These are phyloP conservation scores for Sclerotiophoma versabilis DNA, from an alignment of 2,329 filamentous ascomycete genomes.

Conservation along the genomic window DNA sequence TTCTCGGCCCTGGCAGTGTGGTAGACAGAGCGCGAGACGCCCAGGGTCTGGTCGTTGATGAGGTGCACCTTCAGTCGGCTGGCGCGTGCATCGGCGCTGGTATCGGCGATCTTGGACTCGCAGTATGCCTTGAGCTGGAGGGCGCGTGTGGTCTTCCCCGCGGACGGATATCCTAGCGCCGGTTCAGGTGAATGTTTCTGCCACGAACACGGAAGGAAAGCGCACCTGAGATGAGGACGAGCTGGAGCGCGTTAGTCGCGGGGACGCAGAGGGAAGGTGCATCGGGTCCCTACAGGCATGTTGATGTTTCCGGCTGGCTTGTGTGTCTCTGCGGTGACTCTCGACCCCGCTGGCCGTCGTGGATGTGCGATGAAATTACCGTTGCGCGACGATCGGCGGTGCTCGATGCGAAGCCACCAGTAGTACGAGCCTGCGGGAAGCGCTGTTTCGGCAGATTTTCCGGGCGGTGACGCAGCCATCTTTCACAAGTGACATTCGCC, in stretches of 20 bases:
- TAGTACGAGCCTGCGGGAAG: conserved; percentile 12
- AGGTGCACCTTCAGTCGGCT: conserved; percentile 71
- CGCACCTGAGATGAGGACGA: conserved; percentile 63
- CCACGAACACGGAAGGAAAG: background rate
- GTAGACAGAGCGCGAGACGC: conserved; percentile 75
- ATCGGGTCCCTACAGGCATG: conserved; percentile 38
- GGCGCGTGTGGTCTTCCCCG: conserved; percentile 68
- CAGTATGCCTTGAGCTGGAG: conserved; percentile 72
- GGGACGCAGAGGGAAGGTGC: conserved; percentile 12
- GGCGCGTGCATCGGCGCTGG: conserved; percentile 52
- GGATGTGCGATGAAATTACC: conserved; percentile 8
- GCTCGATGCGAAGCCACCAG: conserved; percentile 17
- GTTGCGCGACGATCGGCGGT: conserved; percentile 9
- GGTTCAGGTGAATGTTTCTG: conserved; percentile 57
- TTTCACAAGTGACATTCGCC: conserved; percentile 19
- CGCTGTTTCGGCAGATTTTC: conserved; percentile 28
- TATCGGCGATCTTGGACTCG: conserved; percentile 61
- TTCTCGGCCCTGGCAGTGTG: conserved; percentile 81
- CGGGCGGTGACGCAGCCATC: conserved; percentile 20
- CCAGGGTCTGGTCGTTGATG: conserved; percentile 75
- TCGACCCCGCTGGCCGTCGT: background rate
- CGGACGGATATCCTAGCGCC: conserved; percentile 69
- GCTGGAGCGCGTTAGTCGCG: conserved; percentile 51
- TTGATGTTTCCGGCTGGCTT: background rate
- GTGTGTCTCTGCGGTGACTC: background rate